Evolutionary conservation across 1,284 basidiomycete genomes (phyloP).

Genomic region (Entoloma clypeatum): DNA sequence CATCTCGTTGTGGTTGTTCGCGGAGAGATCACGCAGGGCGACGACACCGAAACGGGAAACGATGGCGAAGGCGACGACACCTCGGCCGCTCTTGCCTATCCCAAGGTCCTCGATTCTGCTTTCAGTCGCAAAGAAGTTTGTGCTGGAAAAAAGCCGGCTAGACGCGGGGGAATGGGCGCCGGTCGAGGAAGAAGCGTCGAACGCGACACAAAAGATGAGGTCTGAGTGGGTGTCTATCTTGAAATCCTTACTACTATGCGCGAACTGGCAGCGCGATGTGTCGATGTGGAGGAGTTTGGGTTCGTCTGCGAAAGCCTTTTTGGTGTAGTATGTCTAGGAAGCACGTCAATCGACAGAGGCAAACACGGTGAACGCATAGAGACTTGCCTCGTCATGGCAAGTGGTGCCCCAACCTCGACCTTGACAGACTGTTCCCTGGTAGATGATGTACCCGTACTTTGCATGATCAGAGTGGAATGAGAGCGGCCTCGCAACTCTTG

Average conservation of each 20-base stretch:
- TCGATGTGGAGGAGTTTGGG: conserved; percentile 61
- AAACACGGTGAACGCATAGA: neutral
- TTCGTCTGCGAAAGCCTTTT: conserved; percentile 68
- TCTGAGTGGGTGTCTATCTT: conserved; percentile 68
- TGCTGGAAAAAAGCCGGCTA: conserved; percentile 74
- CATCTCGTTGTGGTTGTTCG: conserved; percentile 63
- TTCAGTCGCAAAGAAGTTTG: conserved; percentile 75
- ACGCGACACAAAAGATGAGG: conserved; percentile 85
- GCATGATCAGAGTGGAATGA: conserved; percentile 77
- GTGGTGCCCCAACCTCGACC: conserved; percentile 53
- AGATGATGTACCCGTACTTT: conserved; percentile 77
- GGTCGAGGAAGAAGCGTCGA: conserved; percentile 53
- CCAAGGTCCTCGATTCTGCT: conserved; percentile 77
- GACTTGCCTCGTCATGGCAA: conserved; percentile 70
- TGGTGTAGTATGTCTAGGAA: conserved; percentile 78
- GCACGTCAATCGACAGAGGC: conserved; percentile 12
- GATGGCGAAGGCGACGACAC: conserved; percentile 85
- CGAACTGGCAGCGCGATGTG: conserved; percentile 80
- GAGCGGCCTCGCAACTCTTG: conserved; percentile 60
- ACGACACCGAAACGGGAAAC: conserved; percentile 90
- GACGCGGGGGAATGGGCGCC: conserved; percentile 56
- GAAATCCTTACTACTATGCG: conserved; percentile 78
- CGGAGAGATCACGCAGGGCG: conserved; percentile 66
- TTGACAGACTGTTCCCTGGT: conserved; percentile 75
- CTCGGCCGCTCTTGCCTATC: conserved; percentile 77